Evolutionary conservation across 345 rosid genomes (phyloP), one percentile per base, ranked within the genome.

Genomic region (Boechera divaricarpa): DNA sequence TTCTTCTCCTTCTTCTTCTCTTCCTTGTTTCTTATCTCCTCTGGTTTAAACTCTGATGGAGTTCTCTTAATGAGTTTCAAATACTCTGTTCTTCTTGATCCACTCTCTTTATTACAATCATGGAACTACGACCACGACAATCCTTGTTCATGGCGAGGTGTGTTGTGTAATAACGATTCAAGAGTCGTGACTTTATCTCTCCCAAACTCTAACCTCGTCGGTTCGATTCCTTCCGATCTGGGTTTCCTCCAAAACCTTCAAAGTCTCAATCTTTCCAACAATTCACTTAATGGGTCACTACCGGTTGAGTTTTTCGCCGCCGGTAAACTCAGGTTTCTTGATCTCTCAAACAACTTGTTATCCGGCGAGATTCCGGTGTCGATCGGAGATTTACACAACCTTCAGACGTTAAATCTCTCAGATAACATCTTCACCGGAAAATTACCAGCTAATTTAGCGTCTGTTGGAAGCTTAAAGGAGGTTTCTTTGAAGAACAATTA

Each of bases 131-230:
- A 56, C 53, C 90, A 86, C 77, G 78, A 80, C 77, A 87, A 84
- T 59, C 98, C 99, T 3, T 92, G 98, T 83, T 86, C 86, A 0
- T 95, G 99, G 99, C 67, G 78, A 57, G 97, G 99, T 39, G 94
- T 95, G 52, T 60, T 82, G 48, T 94, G 98, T 67, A 55, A 70
- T 15, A 82, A 44, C 68, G 38, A 49, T 7, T 26, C 73, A 28
- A 90, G 90, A 39, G 98, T 94, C 26, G 85, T 82, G 0, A 80
- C 79, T 13, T 60, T 95, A 65, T 83, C 89, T 38, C 91, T 95
- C 13, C 90, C 92, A 0, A 87, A 77, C 57, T 88, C 88, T 52
- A 88, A 80, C 70, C 91, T 95, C 57, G 81, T 75, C 4, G 99
- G 97, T 21, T 85, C 89, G 7, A 87, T 95, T 66, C 92, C 98